phyloP scores from a whole-genome alignment of 1,284 basidiomycete species.

The Porogramme epimiltina region DNA sequence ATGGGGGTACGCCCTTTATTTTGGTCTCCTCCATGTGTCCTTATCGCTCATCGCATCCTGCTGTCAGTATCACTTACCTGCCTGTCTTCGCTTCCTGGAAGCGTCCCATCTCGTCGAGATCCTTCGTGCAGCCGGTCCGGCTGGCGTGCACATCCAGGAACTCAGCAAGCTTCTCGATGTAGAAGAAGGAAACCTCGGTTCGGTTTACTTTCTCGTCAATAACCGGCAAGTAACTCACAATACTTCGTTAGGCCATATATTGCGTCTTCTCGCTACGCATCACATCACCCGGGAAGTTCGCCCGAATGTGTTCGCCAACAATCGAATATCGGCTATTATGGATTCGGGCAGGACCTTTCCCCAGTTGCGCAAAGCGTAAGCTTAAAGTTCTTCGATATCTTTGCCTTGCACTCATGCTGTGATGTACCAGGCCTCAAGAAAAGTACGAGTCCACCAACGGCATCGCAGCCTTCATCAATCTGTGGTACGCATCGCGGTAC shows the following conservation, averaged over 20 bases:
- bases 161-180: slow-evolving; percentile 46
- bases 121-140: slow-evolving; percentile 56
- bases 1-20: slow-evolving; percentile 54
- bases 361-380: slow-evolving; percentile 35
- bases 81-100: slow-evolving; percentile 68
- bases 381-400: slow-evolving; percentile 31
- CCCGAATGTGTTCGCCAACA: slow-evolving; percentile 69
- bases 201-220: too few relatives aligned
- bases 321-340: slow-evolving; percentile 64
- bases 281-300: slow-evolving; percentile 65
- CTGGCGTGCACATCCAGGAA: slow-evolving; percentile 57
- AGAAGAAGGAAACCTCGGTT: slow-evolving; percentile 52
- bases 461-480: slow-evolving; percentile 64
- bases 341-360: slow-evolving; percentile 59
- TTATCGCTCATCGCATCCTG: background rate
- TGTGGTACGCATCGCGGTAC: slow-evolving; percentile 53
- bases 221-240: background rate
- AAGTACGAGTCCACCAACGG: slow-evolving; percentile 68
- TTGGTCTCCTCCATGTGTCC: background rate
- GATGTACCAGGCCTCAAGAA: slow-evolving; percentile 43
- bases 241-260: slow-evolving; percentile 49
- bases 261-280: slow-evolving; percentile 72
- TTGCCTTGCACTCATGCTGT: background rate
- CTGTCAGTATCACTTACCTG: slow-evolving; percentile 65
- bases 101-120: slow-evolving; percentile 68